A percentile compares a stretch with the other conserved stretches of the same genome.
Evolutionary conservation across 495 filamentous ascomycete species (phyloP).

Genomic region (Aspergillus bertholletiae): DNA sequence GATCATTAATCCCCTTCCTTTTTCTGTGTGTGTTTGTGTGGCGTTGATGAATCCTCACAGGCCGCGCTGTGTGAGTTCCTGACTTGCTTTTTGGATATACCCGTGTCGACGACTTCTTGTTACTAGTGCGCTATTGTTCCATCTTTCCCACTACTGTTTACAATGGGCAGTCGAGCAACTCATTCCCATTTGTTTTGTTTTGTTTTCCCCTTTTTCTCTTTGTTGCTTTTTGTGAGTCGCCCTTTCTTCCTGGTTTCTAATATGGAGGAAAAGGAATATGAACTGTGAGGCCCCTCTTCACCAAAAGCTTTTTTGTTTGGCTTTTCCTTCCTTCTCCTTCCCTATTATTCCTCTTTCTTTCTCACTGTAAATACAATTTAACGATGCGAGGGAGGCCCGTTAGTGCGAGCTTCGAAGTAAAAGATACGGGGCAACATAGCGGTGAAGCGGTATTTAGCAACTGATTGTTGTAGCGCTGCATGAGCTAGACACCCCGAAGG

Average conservation of each 20-base stretch:
- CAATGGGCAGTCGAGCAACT: background rate
- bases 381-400: background rate
- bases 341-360: too few species aligned
- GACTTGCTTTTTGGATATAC: conserved; percentile 10
- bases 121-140: background rate
- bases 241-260: background rate
- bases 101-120: conserved; percentile 1
- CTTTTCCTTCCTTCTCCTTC: too few species aligned
- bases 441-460: background rate
- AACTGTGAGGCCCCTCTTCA: background rate
- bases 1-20: conserved; percentile 8
- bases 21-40: background rate
- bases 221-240: background rate
- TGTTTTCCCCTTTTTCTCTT: conserved; percentile 3
- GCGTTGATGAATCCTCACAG: background rate
- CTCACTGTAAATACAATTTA: background rate
- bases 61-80: conserved; percentile 5
- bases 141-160: background rate
- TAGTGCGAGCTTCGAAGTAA: background rate
- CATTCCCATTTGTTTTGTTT: background rate
- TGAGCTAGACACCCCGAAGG: background rate
- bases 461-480: background rate
- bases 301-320: too few species aligned
- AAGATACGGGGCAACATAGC: background rate
- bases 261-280: background rate